Conservation (phyloP, 2,329 filamentous ascomycete species). For the Neofusicoccum cordaticola region DNA sequence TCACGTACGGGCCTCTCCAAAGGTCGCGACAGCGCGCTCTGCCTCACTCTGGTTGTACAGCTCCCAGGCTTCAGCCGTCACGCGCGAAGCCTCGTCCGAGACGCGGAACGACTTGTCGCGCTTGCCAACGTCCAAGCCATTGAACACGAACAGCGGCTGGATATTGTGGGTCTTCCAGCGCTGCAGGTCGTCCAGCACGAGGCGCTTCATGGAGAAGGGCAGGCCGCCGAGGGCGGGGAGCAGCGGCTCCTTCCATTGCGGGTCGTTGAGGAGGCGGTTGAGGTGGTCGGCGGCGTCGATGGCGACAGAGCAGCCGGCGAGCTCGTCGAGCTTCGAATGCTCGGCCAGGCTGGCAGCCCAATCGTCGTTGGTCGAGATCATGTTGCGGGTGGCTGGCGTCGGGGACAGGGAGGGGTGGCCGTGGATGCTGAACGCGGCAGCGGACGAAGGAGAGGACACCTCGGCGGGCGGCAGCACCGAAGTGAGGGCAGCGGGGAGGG, state of each 20-base stretch:
- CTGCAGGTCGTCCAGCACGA: conserved; percentile 74
- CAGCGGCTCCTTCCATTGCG: conserved; percentile 75
- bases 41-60: conserved; percentile 80
- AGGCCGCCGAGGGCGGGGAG: conserved; percentile 86
- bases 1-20: conserved; percentile 71
- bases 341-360: conserved; percentile 56
- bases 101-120: conserved; percentile 64
- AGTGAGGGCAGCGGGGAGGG: conserved; percentile 1
- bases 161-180: conserved; percentile 68
- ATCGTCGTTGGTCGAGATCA: conserved; percentile 52
- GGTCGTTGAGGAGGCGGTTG: conserved; percentile 66
- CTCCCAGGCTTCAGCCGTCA: conserved; percentile 78
- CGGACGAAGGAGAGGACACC: background rate
- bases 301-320: conserved; percentile 73
- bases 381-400: conserved; percentile 23
- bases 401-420: conserved; percentile 4
- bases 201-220: conserved; percentile 71
- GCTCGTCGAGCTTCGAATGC: conserved; percentile 63
- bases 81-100: conserved; percentile 61
- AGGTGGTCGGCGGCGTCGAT: conserved; percentile 92
- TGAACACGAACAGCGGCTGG: conserved; percentile 85
- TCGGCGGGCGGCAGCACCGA: background rate
- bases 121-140: conserved; percentile 76
- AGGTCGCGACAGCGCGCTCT: conserved; percentile 77
- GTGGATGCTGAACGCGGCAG: conserved; percentile 17